These are phyloP conservation scores for Debaryomyces nepalensis DNA, from an alignment of 1,139 yeast species.

Conservation along the genomic window DNA sequence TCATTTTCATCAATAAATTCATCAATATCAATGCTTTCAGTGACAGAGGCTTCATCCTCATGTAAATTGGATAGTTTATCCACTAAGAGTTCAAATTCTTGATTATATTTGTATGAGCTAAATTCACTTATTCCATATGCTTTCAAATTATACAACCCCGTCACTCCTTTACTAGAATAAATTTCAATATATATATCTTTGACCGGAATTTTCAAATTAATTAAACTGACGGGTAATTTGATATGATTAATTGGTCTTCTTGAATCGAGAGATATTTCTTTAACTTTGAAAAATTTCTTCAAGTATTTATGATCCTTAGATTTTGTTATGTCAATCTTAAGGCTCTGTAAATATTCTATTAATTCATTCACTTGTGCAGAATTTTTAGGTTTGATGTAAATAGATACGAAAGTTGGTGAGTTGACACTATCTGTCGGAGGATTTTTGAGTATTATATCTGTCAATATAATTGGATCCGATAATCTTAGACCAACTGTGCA, in stretches of 20 bases:
- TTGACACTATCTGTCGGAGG: constrained; percentile 11
- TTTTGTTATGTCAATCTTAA: constrained; percentile 19
- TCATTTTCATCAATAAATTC: constrained; percentile 2
- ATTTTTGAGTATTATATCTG: constrained; percentile 39
- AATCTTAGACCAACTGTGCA: constrained; percentile 46
- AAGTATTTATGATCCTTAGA: constrained; percentile 28
- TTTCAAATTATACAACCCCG: constrained; percentile 36
- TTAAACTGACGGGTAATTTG: constrained; percentile 39
- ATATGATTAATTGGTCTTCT: constrained; percentile 32
- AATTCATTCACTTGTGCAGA: constrained; percentile 22
- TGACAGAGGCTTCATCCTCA: constrained; percentile 7
- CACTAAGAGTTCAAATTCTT: constrained; percentile 31
- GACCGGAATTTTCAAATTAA: constrained; percentile 39
- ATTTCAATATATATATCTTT: constrained; percentile 45
- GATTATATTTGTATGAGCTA: constrained; percentile 31
- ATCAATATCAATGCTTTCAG: not conserved
- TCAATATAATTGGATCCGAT: constrained; percentile 37
- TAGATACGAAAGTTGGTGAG: constrained; percentile 22
- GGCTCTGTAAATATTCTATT: constrained; percentile 24
- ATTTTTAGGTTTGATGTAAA: constrained; percentile 39
- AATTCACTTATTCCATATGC: constrained; percentile 46
- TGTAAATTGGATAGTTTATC: constrained; percentile 22
- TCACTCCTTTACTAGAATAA: constrained; percentile 22
- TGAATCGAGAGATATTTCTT: constrained; percentile 25
- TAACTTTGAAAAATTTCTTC: constrained; percentile 39